A percentile compares a stretch with the other conserved stretches of the same genome.
phyloP scores from a whole-genome alignment of 2,329 filamentous ascomycete species.

The Aspergillus pseudoviridinutans region DNA sequence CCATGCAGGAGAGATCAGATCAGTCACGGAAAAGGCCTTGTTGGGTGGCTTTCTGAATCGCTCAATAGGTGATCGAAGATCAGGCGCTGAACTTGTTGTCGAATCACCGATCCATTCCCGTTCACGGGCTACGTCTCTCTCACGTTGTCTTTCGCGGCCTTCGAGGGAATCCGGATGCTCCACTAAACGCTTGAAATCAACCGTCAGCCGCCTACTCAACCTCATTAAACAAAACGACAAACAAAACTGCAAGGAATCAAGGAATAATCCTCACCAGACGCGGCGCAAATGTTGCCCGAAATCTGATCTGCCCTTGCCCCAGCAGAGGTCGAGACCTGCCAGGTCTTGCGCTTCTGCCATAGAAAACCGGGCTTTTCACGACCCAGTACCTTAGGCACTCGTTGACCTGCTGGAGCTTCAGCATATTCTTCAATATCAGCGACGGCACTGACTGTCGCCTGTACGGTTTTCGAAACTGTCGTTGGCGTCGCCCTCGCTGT shows the following conservation, averaged over 20 bases:
- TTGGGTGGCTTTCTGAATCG: slow-evolving; percentile 73
- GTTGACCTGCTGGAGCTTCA: slow-evolving; percentile 30
- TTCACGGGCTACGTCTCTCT: slow-evolving; percentile 24
- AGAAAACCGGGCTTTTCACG: slow-evolving; percentile 34
- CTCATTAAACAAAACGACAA: slow-evolving; percentile 21
- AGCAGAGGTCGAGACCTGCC: slow-evolving; percentile 14
- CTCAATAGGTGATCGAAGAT: slow-evolving; percentile 63
- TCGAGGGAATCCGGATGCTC: slow-evolving; percentile 42
- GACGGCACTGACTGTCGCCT: slow-evolving; percentile 18
- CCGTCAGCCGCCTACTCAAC: slow-evolving; percentile 49
- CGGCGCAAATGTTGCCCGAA: slow-evolving; percentile 20
- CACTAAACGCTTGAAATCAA: slow-evolving; percentile 60
- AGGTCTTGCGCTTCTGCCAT: slow-evolving; percentile 15
- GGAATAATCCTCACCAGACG: slow-evolving; percentile 27
- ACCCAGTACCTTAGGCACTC: slow-evolving; percentile 41
- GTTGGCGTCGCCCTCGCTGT: slow-evolving; percentile 11
- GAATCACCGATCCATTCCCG: slow-evolving; percentile 21
- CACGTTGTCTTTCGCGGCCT: slow-evolving; percentile 31
- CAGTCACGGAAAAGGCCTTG: slow-evolving; percentile 80
- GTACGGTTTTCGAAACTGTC: background rate
- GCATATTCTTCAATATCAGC: slow-evolving; percentile 45
- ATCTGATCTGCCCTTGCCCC: slow-evolving; percentile 25
- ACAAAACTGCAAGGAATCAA: slow-evolving; percentile 34
- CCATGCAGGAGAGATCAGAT: slow-evolving; percentile 86
- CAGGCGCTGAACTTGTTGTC: slow-evolving; percentile 23